These are phyloP conservation scores for Apophysomyces trapeziformis DNA, from an alignment of 371 early-diverging fungal genomes.

Conservation along the genomic window DNA sequence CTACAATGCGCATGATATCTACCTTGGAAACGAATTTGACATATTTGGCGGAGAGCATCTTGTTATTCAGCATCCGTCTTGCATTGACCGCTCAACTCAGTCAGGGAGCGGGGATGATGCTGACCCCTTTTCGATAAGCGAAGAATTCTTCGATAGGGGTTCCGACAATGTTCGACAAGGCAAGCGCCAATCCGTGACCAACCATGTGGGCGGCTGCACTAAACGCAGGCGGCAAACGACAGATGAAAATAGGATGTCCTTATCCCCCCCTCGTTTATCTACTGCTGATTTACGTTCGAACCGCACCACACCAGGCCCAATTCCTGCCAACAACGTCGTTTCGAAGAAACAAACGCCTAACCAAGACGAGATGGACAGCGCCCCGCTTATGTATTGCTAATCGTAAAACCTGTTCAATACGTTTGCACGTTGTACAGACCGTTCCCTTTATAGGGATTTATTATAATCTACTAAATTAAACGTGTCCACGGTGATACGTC, in stretches of 20 bases:
- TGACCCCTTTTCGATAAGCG: not conserved
- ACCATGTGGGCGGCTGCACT: not conserved
- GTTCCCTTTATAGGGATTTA: not conserved
- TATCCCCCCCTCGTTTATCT: not conserved
- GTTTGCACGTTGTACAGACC: not conserved
- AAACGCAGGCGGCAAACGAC: not conserved
- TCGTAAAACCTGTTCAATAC: not conserved
- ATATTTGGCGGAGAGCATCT: slow-evolving; percentile 7
- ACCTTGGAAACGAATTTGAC: slow-evolving; percentile 4
- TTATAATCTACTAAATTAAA: too few relatives aligned
- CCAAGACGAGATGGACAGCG: slow-evolving; percentile 1
- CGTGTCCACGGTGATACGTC: too few relatives aligned
- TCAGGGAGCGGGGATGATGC: not conserved
- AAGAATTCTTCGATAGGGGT: not conserved
- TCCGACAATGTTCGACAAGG: not conserved
- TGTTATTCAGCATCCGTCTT: slow-evolving; percentile 1
- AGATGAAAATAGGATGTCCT: not conserved
- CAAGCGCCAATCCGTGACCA: not conserved
- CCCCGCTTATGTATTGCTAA: slow-evolving; percentile 2
- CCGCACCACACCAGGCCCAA: not conserved
- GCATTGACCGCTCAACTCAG: not conserved
- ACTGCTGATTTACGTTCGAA: not conserved
- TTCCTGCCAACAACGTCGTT: not conserved
- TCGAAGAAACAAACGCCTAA: not conserved
- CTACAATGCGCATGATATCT: not conserved